Conservation (phyloP, 2,329 filamentous ascomycete species). For the Alternaria incomplexa region DNA sequence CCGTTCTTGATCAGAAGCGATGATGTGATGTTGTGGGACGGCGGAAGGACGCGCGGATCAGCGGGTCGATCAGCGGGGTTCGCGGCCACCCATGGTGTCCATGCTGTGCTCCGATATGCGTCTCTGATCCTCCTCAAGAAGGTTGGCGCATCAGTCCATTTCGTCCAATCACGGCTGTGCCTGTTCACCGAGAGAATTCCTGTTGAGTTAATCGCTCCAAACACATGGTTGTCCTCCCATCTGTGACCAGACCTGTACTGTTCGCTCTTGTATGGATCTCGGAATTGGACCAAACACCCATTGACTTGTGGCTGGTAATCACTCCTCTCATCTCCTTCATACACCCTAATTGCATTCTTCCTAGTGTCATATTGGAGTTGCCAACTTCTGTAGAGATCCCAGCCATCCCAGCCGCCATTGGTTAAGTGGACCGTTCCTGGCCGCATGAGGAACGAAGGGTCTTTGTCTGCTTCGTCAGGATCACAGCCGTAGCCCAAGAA, state of each 20-base stretch:
- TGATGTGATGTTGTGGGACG: background rate
- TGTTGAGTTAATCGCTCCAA: background rate
- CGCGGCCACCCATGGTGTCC: conserved; percentile 24
- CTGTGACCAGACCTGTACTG: background rate
- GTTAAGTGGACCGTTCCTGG: conserved; percentile 12
- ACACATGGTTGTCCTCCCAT: background rate
- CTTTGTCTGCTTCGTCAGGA: background rate
- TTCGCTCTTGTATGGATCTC: background rate
- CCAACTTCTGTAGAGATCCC: conserved; percentile 15
- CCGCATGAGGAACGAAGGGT: conserved; percentile 5
- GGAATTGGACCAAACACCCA: background rate
- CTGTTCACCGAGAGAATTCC: background rate
- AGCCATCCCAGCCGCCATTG: conserved; percentile 15
- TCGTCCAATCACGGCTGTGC: background rate
- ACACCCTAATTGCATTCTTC: conserved; percentile 16
- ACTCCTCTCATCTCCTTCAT: conserved; percentile 8
- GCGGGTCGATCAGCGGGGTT: conserved; percentile 3
- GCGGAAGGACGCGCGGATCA: conserved; percentile 5
- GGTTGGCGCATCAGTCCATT: conserved; percentile 12
- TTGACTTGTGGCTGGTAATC: background rate
- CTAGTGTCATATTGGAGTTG: conserved; percentile 18
- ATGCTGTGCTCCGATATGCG: conserved; percentile 7
- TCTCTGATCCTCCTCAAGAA: conserved; percentile 13
- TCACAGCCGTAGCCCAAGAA: background rate
- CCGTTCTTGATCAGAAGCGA: conserved; percentile 11